Evolutionary conservation across 345 rosid genomes (phyloP).

Genomic region (Rhodamnia rubescens): DNA sequence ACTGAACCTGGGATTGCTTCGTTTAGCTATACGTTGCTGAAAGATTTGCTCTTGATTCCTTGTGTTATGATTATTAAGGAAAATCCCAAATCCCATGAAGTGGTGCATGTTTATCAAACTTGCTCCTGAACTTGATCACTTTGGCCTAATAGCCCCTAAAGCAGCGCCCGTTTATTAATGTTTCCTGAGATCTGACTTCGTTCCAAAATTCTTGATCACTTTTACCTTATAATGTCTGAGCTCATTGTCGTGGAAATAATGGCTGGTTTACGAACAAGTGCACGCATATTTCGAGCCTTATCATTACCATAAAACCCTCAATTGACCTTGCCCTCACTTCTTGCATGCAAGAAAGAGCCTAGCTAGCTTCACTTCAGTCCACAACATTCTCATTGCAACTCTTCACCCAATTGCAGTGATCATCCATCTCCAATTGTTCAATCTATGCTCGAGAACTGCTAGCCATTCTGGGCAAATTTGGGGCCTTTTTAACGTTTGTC

Average conservation of each 20-base stretch:
- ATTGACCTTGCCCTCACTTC: background rate
- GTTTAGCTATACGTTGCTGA: background rate
- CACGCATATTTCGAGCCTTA: background rate
- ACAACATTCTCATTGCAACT: background rate
- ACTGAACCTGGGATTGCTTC: background rate
- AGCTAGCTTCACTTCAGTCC: background rate
- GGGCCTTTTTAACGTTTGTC: background rate
- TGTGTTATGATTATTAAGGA: background rate
- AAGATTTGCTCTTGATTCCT: background rate
- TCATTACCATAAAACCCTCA: background rate
- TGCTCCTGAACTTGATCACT: no score
- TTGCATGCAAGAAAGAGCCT: background rate
- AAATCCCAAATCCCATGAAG: background rate
- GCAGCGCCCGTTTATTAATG: background rate
- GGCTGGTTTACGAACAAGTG: background rate
- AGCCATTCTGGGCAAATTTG: background rate
- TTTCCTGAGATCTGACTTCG: background rate
- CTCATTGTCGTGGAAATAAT: background rate
- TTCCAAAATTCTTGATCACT: background rate
- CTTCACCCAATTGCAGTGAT: background rate
- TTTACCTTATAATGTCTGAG: background rate
- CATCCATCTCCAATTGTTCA: background rate
- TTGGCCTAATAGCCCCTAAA: no score
- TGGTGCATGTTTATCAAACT: background rate
- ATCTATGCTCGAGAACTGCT: background rate